These are phyloP conservation scores for Exophiala calicioides DNA, from an alignment of 2,329 filamentous ascomycete species.

Conservation along the genomic window DNA sequence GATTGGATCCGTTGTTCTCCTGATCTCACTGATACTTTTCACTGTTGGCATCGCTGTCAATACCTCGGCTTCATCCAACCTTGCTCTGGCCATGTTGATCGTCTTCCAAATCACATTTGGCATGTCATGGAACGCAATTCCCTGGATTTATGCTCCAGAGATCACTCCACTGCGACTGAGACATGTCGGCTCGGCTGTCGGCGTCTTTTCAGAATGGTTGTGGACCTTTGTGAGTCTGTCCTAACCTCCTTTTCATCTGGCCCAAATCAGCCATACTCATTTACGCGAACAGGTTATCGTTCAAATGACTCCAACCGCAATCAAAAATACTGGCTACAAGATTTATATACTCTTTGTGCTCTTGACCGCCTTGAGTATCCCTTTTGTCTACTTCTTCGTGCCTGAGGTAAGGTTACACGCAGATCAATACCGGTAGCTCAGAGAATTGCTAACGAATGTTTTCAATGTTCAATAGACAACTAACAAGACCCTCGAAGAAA, in stretches of 20 bases:
- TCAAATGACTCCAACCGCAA: slow-evolving; percentile 37
- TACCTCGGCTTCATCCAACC: slow-evolving; percentile 23
- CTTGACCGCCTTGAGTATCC: slow-evolving; percentile 8
- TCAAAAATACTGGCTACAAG: slow-evolving; percentile 38
- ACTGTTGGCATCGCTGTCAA: slow-evolving; percentile 28
- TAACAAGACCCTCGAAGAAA: slow-evolving; percentile 35
- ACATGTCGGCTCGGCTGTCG: slow-evolving; percentile 36
- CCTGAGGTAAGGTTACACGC: slow-evolving; percentile 25
- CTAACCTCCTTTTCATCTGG: no score
- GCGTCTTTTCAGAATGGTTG: slow-evolving; percentile 38
- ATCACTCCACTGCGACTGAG: slow-evolving; percentile 39
- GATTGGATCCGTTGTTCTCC: slow-evolving; percentile 31
- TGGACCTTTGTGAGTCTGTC: slow-evolving; percentile 40
- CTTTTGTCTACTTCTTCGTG: slow-evolving; percentile 12
- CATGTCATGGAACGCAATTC: slow-evolving; percentile 35
- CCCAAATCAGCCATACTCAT: no score
- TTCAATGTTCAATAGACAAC: slow-evolving; percentile 34
- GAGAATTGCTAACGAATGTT: slow-evolving; percentile 25
- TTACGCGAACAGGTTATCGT: no score
- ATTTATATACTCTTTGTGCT: slow-evolving; percentile 38
- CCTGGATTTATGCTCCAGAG: slow-evolving; percentile 38
- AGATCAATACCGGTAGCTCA: no score
- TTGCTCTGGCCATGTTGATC: slow-evolving; percentile 38
- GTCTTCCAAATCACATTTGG: slow-evolving; percentile 36
- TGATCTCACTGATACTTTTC: slow-evolving; percentile 36